Evolutionary conservation across 1,139 yeast genomes (phyloP), one percentile per base, ranked within the genome.

Genomic region (Candida neerlandica): DNA sequence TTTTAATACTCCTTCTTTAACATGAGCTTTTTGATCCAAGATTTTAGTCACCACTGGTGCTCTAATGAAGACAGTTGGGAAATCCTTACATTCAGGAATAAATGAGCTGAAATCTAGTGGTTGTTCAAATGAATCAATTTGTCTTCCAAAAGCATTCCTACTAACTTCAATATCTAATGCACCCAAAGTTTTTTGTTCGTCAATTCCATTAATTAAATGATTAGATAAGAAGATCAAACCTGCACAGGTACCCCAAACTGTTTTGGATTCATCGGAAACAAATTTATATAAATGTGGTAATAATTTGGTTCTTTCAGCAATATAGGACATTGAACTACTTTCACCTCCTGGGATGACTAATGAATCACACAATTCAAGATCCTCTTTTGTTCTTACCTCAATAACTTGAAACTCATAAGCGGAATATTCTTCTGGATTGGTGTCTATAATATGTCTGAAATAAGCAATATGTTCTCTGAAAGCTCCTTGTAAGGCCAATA

Each of bases 191-290:
- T 78, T 70, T 57, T 87, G 91, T n/a, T 81, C 77, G 1, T 75
- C 76, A 43, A 75, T 73, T 19, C 86, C 87, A 60, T 80, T 81
- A 11, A 70, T 63, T 30, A 87, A 77, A 49, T 80, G 75, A 50
- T 77, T 74, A 9, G 92, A 78, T 40, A 89, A 69, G 57, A 88
- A 76, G 51, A 89, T 88, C 56, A 89, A 71, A 2, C 96, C 96
- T 4, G 96, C 96, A 67, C 96, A 89, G 1, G 96, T 89, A 0
- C 96, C 96, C 96, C 96, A 89, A 27, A 84, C 77, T 1, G 89
- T 84, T 56, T 78, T 80, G 2, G 56, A 43, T 19, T 68, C 69
- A 16, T 74, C 68, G 46, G 76, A 77, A 30, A 85, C 81, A 61
- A 77, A 84, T 7, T 70, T 65, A 46, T 75, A 68, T 48, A 89